Evolutionary conservation across 495 filamentous ascomycete genomes (phyloP).

Genomic region (Aspergillus olivimuriae): DNA sequence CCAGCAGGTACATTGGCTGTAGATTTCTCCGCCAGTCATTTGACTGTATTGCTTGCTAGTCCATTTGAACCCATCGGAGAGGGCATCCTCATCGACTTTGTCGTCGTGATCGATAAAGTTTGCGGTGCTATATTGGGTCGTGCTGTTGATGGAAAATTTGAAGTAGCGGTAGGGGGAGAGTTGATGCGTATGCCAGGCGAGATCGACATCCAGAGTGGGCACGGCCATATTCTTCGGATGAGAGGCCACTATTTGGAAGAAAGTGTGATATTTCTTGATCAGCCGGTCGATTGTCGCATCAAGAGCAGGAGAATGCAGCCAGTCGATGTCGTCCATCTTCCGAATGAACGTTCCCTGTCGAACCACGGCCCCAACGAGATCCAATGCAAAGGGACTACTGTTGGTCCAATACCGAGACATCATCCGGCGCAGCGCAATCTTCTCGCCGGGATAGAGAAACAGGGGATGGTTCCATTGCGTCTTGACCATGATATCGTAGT

Average conservation of each 20-base stretch:
- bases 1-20: no score
- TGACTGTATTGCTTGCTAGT: no score
- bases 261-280: conserved; percentile 62
- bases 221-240: conserved; percentile 55
- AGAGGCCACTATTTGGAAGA: conserved; percentile 56
- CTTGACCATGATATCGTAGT: no score
- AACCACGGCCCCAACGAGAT: conserved; percentile 73
- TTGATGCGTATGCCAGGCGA: conserved; percentile 68
- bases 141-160: conserved; percentile 34
- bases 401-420: conserved; percentile 80
- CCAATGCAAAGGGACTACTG: conserved; percentile 59
- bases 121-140: not conserved
- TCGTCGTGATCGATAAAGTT: conserved; percentile 82
- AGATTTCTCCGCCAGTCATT: no score
- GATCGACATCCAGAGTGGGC: conserved; percentile 82
- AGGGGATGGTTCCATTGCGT: no score
- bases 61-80: conserved; percentile 61
- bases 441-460: no score
- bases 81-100: conserved; percentile 60
- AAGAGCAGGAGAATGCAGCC: conserved; percentile 64
- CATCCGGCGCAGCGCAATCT: no score
- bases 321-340: conserved; percentile 76
- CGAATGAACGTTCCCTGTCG: conserved; percentile 74
- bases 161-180: conserved; percentile 61
- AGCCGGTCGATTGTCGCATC: conserved; percentile 59